Evolutionary conservation across 1,139 yeast genomes (phyloP), one percentile per base, ranked within the genome.

Genomic region (Arxiozyma telluris): DNA sequence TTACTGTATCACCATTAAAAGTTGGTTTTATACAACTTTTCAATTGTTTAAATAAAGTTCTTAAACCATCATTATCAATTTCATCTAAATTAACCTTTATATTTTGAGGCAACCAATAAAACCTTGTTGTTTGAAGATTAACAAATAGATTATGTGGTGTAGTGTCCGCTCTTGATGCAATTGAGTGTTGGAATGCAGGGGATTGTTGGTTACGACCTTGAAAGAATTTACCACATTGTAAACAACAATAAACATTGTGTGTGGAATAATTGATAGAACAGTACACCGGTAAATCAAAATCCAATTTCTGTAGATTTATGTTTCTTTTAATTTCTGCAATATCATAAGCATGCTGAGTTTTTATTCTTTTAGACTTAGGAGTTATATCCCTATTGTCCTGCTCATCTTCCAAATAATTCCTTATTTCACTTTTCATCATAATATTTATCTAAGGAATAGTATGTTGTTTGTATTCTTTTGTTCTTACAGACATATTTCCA

Each of bases 221-320:
- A 54, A 81, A 77, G 69, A 81, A 87, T 62, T 79, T 82, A 45
- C 94, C 94, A 69, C 96, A 87, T 0, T 76, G 77, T 41, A 87
- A 69, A 63, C 96, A 87, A 44, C 88, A 82, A 64, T 86, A 84
- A 1, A 87, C 78, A 61, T 85, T 84, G 41, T 76, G 71, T 47
- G 76, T 76, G 0, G 87, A 75, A 20, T 87, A 71, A 0, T 89
- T 77, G 0, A 84, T 79, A 54, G 81, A 76, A 66, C 96, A 87
- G 1, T 81, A 68, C 62, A 81, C 81, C 48, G 83, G 89, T 53
- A 78, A 76, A 65, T 87, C 95, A 65, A 87, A 87, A 64, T 87
- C 89, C 9, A 87, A 71, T 8, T 72, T 68, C 34, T 72, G 70
- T 39, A 83, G 69, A 58, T 84, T 76, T 3, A 57, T 43, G 23